Evolutionary conservation across 192 early-diverging fungal genomes (phyloP).

Genomic region (Backusella sp.): DNA sequence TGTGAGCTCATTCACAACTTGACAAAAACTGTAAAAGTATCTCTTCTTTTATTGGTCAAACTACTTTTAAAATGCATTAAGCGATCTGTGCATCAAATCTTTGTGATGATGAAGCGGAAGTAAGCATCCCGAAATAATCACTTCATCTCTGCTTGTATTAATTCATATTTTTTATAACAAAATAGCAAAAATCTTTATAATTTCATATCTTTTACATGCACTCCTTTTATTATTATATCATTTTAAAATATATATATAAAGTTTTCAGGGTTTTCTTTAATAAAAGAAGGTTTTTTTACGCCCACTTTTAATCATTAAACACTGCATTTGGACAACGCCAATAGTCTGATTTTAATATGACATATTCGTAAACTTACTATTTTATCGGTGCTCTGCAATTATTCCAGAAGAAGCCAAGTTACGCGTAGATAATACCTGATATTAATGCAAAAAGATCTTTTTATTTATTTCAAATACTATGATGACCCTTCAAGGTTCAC

Average conservation of each 20-base stretch:
- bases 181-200: neutral
- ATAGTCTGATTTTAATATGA: neutral
- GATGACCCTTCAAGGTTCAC: neutral
- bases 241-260: neutral
- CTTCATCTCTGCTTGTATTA: neutral
- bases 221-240: constrained; percentile 3
- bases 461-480: neutral
- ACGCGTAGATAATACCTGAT: neutral
- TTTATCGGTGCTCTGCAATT: neutral
- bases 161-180: neutral
- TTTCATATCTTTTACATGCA: neutral
- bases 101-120: neutral
- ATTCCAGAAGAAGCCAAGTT: neutral
- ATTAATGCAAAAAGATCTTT: neutral
- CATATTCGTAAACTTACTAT: neutral
- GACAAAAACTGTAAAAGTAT: neutral
- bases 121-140: neutral
- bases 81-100: neutral
- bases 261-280: neutral
- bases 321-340: neutral
- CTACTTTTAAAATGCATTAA: neutral
- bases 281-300: neutral
- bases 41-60: neutral
- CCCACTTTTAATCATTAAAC: neutral
- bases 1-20: neutral